phyloP scores from a whole-genome alignment of 2,329 filamentous ascomycete genomes.

The Myriosclerotinia duriaeana region DNA sequence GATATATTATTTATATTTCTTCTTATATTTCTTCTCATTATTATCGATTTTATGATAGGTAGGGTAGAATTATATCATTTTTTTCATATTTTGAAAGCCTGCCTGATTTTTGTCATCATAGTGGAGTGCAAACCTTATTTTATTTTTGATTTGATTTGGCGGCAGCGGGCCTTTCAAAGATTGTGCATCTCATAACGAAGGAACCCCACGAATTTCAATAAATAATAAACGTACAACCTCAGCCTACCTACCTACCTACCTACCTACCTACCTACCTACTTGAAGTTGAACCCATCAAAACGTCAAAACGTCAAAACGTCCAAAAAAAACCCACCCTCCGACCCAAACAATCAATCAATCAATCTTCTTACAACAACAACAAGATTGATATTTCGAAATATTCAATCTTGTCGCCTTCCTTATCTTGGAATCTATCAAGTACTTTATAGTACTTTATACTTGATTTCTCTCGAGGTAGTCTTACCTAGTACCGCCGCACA shows the following conservation, averaged over 20 bases:
- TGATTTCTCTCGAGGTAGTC: not conserved
- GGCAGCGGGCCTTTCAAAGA: too few relatives aligned
- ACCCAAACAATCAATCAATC: not conserved
- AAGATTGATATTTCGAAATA: not conserved
- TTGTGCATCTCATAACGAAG: constrained; percentile 16
- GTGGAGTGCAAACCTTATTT: constrained; percentile 5
- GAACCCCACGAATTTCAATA: constrained; percentile 18
- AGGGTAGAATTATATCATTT: too few relatives aligned
- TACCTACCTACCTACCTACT: too few relatives aligned
- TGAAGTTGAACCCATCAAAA: too few relatives aligned
- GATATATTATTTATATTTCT: not conserved
- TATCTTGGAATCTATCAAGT: not conserved
- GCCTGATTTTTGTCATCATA: constrained; percentile 13
- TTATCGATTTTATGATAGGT: too few relatives aligned
- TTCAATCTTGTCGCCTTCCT: constrained; percentile 17
- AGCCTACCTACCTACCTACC: constrained; percentile 5
- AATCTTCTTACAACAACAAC: not conserved
- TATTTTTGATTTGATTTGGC: not conserved
- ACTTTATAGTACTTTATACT: constrained; percentile 6
- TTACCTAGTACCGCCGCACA: constrained; percentile 13
- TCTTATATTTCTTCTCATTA: not conserved
- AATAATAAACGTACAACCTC: constrained; percentile 21
- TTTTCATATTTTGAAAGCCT: not conserved
- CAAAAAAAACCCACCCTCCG: not conserved
- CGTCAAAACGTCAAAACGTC: not conserved